Evolutionary conservation across 352 stramenopile species (phyloP), one percentile per base, ranked within the genome.

Genomic region (Aphanomyces stellatus): DNA sequence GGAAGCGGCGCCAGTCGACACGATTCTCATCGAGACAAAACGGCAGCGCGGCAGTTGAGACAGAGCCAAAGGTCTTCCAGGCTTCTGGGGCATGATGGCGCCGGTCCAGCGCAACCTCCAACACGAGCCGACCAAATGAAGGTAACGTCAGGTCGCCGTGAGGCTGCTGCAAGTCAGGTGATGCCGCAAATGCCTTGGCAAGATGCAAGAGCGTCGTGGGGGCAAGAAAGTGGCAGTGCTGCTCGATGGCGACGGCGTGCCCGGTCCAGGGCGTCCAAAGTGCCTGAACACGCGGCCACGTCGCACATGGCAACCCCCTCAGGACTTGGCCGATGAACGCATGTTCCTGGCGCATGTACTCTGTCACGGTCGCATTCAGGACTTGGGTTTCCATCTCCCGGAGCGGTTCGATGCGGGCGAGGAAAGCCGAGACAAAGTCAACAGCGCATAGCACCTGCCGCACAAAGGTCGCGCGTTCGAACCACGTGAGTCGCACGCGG

Each of bases 291-390:
- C 60, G 60, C 4, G 60, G 60, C 60, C 60, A 67, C 17, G 13
- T 8, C 4, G 22, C 25, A 19, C 25, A 22, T 22, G 19, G 5
- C 42, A 51, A 24, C 7, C 25, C 40, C 1, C 15, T 19, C 17
- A 67, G 5, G n/a, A 67, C 60, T 3, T 67, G 11, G n/a, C 8
- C 7, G 33, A 67, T 67, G 25, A 35, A 57, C 1, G 11, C 19
- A 25, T 57, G 48, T 2, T 67, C 60, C n/a, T 67, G 60, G 10
- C 48, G 24, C n/a, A 67, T 27, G 22, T 37, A 60, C 25, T 67
- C 22, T 13, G 57, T 6, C 11, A 53, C 33, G n/a, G 28, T n/a
- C 7, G 3, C 33, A 30, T 57, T 27, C 17, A 59, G 27, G 41
- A 10, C 27, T 13, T 42, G 10, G 10, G 17, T 11, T 24, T 67